Base-by-base conservation (phyloP, 768 basidiomycete genomes). In the Tubosaeta brunneosetosa region DNA sequence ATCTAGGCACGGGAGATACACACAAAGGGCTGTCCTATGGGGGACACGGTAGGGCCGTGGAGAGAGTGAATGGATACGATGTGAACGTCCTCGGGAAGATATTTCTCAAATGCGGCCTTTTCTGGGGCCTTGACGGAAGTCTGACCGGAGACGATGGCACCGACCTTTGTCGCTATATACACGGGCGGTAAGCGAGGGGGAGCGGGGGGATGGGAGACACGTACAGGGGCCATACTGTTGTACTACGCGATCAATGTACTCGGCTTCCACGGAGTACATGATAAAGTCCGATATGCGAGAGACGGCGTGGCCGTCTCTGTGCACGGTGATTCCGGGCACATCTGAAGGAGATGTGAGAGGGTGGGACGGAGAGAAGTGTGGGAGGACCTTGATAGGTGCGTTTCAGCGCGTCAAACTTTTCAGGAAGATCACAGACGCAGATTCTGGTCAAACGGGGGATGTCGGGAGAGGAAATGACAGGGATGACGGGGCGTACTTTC, bases 41-140 rank as follows among this genome's bases (percentile, higher is more conserved):
- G 85, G 31, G 85, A 86, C 9, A 99, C 93, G 19, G 81, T 83
- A 0, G 97, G 95, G 0, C 94, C 95, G 66, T 99, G 97, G 19
- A 99, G 71, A 17, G 94, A 97, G 72, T 99, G 97, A 51, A 92
- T 81, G 0, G 94, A 97, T 43, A 97, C 81, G 60, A 99, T 94
- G 61, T 86, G 79, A 12, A 89, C 85, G 62, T 99, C 97, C 2
- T 70, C 59, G 0, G 97, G 97, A 2, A 98, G 83, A 61, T 90
- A 76, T 32, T 81, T 80, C 59, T 99, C 97, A 62, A 97, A 98
- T 0, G 97, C 94, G 2, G 69, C 79, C 57, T 80, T 84, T 66
- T 99, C 97, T 0, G 97, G 97, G 0, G 93, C 90, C 66, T 99
- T 99, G 41, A 97, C 94, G 1, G 91, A 94, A 0, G 95, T 99